Evolutionary conservation across 225 moss, liverwort and hornwort genomes (phyloP).

Genomic region (Physcomitrium patens): DNA sequence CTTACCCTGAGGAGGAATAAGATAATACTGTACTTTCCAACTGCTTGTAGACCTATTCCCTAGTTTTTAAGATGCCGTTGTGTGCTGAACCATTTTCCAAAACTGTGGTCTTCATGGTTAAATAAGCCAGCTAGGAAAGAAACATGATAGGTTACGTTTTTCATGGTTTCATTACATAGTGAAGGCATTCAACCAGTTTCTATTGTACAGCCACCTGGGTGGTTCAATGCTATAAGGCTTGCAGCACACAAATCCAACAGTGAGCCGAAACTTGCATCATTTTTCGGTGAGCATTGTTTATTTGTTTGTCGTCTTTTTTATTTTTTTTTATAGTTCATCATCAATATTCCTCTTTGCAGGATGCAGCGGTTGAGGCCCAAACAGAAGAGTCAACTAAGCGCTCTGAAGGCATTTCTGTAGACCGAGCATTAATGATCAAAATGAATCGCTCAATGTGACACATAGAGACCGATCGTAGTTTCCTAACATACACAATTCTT

Average conservation of each 20-base stretch:
- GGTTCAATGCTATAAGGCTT: neutral
- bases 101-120: neutral
- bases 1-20: too few relatives aligned
- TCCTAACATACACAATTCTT: slow-evolving; percentile 30
- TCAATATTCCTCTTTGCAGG: slow-evolving; percentile 29
- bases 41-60: too few relatives aligned
- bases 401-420: slow-evolving; percentile 68
- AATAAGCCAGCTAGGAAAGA: neutral
- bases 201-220: neutral
- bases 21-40: too few relatives aligned
- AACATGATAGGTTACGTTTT: neutral
- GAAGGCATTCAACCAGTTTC: neutral
- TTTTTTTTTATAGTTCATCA: too few relatives aligned
- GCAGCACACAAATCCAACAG: neutral
- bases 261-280: neutral
- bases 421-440: slow-evolving; percentile 81
- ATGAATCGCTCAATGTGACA: slow-evolving; percentile 69
- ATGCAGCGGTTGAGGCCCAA: slow-evolving; percentile 73
- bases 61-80: neutral
- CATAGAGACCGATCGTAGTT: slow-evolving; percentile 15
- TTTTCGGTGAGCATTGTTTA: neutral
- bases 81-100: slow-evolving; percentile 13
- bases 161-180: neutral
- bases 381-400: slow-evolving; percentile 78
- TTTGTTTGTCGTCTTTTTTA: too few relatives aligned